A percentile compares a stretch with the other conserved stretches of the same genome.
These are phyloP conservation scores for Aspergillus versicolor DNA, from an alignment of 2,329 filamentous ascomycete genomes.

Conservation along the genomic window DNA sequence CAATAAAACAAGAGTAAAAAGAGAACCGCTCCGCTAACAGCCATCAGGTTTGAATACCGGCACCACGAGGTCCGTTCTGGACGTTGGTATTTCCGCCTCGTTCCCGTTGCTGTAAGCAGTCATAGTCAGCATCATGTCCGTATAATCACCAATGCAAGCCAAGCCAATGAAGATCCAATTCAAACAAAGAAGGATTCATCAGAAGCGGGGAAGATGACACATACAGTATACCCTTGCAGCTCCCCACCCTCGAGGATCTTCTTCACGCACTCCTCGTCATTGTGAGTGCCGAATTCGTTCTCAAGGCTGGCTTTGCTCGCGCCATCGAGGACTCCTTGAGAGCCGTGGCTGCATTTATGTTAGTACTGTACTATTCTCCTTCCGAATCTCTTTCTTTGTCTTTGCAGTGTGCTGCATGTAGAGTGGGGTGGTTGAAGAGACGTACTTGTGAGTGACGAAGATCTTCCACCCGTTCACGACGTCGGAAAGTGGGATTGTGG, in stretches of 20 bases:
- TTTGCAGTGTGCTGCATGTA: background rate
- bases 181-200: background rate
- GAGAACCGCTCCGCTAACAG: background rate
- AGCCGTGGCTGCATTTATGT: conserved; percentile 64
- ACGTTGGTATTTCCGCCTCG: conserved; percentile 32
- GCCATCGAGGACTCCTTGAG: conserved; percentile 73
- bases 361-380: background rate
- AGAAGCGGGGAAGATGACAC: conserved; percentile 22
- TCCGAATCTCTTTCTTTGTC: background rate
- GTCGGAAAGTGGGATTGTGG: conserved; percentile 73
- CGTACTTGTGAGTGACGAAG: conserved; percentile 81
- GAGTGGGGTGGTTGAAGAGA: background rate
- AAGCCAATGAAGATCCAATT: background rate
- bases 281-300: conserved; percentile 80
- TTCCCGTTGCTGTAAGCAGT: conserved; percentile 27
- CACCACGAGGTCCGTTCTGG: conserved; percentile 20
- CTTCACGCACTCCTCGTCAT: conserved; percentile 77
- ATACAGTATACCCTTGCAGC: conserved; percentile 61
- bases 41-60: background rate
- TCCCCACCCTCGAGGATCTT: conserved; percentile 76
- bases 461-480: conserved; percentile 88
- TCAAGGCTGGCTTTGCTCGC: conserved; percentile 75
- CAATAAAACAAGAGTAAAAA: background rate
- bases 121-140: conserved; percentile 9
- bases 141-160: no score